Evolutionary conservation across 2,329 filamentous ascomycete species (phyloP), one percentile per base, ranked within the genome.

Genomic region (Pleurostoma richardsiae): DNA sequence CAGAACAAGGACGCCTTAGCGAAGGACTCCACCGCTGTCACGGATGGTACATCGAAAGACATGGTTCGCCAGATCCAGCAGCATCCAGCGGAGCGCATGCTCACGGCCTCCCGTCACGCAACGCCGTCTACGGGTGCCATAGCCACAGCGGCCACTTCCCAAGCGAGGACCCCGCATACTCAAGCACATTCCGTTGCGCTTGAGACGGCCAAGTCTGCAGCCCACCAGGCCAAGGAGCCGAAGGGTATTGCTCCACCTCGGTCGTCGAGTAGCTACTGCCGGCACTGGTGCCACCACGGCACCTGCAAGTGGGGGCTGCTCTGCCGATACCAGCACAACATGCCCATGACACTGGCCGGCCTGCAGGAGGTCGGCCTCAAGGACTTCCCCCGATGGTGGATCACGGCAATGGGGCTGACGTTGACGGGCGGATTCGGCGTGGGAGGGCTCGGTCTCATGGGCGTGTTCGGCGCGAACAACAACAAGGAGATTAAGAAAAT

Each of bases 221-320:
- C 10, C 10, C 4, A 43, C 42, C 39, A 26, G 28, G 39, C n/a
- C 44, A 48, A 40, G 10, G 36, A 42, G 5, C 31, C 30, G 5
- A 36, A 36, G n/a, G 33, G n/a, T n/a, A 36, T 36, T 36, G 33
- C 8, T 8, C 19, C 19, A 19, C 19, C 19, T 2, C 33, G n/a
- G 8, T 36, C 39, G 11, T 19, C 41, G 30, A 48, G 49, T 26
- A 38, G 48, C 29, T 59, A 60, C 56, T 77, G 76, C 57, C 66
- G 68, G 10, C 63, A 72, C 57, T 80, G 73, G 73, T 76, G 73
- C 57, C 64, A 65, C 44, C 60, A 68, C 39, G 74, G 74, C 5
- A 65, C 59, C 10, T 80, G 76, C 58, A 68, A 63, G 53, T 77
- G 65, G 60, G 71, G 67, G 4, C 43, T 48, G 5, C 51, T 58